phyloP scores from a whole-genome alignment of 2,329 filamentous ascomycete genomes.

The Chrysosporium queenslandicum region DNA sequence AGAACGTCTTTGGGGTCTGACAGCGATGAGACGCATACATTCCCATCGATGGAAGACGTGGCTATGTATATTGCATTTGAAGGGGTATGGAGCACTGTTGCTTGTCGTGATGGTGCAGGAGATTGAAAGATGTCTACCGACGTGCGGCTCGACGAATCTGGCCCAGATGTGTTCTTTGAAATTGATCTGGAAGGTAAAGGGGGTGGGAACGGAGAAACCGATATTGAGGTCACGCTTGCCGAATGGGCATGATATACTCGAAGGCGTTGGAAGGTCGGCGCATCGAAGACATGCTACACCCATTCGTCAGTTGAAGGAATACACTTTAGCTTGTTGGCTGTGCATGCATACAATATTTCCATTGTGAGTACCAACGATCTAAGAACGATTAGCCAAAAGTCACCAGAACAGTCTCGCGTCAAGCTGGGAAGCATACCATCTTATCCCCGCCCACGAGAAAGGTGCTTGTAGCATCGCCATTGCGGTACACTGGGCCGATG shows the following conservation, averaged over 20 bases:
- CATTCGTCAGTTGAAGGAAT: constrained; percentile 22
- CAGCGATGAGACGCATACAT: constrained; percentile 83
- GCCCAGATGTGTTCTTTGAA: background rate
- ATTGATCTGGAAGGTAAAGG: constrained; percentile 36
- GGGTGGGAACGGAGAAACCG: constrained; percentile 75
- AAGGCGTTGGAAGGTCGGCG: constrained; percentile 71
- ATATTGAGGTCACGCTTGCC: constrained; percentile 80
- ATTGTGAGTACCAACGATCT: constrained; percentile 91
- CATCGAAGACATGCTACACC: constrained; percentile 68
- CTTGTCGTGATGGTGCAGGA: constrained; percentile 16
- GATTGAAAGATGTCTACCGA: constrained; percentile 21
- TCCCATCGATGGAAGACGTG: constrained; percentile 88
- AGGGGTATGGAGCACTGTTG: constrained; percentile 56
- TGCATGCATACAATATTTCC: constrained; percentile 82
- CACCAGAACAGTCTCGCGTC: background rate
- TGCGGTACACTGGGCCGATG: constrained; percentile 73
- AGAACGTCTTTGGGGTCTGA: constrained; percentile 83
- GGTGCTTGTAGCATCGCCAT: constrained; percentile 86
- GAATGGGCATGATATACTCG: constrained; percentile 87
- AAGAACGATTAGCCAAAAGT: constrained; percentile 28
- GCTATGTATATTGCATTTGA: constrained; percentile 90
- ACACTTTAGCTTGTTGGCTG: background rate
- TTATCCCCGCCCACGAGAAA: constrained; percentile 91
- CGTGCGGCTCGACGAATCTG: constrained; percentile 4
- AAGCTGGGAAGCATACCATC: constrained; percentile 54